A percentile compares a stretch with the other conserved stretches of the same genome.
Evolutionary conservation across 2,329 filamentous ascomycete species (phyloP).

Genomic region (Fonsecaea erecta): DNA sequence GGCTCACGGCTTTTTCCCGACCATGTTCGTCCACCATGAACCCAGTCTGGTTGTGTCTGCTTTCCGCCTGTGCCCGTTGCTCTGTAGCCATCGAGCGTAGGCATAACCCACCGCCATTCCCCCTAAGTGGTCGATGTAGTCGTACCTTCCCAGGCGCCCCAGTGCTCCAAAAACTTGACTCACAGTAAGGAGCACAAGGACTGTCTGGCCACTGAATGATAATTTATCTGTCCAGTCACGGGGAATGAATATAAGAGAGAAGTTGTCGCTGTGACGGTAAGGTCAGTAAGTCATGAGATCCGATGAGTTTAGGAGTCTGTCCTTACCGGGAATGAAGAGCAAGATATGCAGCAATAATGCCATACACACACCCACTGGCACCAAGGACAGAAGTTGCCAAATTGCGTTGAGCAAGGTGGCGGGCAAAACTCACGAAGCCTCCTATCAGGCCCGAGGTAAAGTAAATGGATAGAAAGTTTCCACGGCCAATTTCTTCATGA

Average conservation of each 20-base stretch:
- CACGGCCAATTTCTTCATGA: constrained; percentile 61
- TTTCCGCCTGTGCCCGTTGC: constrained; percentile 18
- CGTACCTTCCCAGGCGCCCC: constrained; percentile 43
- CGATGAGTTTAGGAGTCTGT: constrained; percentile 30
- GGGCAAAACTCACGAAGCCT: constrained; percentile 52
- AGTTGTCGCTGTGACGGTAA: constrained; percentile 43
- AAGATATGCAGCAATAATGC: constrained; percentile 56
- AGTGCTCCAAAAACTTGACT: constrained; percentile 45
- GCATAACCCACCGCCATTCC: constrained; percentile 47
- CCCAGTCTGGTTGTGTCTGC: background rate
- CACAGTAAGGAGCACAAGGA: constrained; percentile 45
- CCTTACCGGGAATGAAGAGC: constrained; percentile 51
- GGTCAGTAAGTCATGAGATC: constrained; percentile 10
- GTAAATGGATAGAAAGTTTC: constrained; percentile 60
- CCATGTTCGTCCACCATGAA: constrained; percentile 10
- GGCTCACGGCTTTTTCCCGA: constrained; percentile 9
- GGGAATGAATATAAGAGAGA: constrained; percentile 50
- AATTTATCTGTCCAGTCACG: constrained; percentile 47
- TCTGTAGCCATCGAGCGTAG: constrained; percentile 36
- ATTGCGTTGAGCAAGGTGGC: constrained; percentile 50
- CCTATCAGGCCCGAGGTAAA: constrained; percentile 54
- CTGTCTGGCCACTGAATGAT: constrained; percentile 48
- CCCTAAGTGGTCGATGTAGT: constrained; percentile 50
- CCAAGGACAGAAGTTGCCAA: constrained; percentile 56
- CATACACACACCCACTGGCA: constrained; percentile 56